phyloP scores from a whole-genome alignment of 306 rosid genomes.

The Cucurbita ficifolia region DNA sequence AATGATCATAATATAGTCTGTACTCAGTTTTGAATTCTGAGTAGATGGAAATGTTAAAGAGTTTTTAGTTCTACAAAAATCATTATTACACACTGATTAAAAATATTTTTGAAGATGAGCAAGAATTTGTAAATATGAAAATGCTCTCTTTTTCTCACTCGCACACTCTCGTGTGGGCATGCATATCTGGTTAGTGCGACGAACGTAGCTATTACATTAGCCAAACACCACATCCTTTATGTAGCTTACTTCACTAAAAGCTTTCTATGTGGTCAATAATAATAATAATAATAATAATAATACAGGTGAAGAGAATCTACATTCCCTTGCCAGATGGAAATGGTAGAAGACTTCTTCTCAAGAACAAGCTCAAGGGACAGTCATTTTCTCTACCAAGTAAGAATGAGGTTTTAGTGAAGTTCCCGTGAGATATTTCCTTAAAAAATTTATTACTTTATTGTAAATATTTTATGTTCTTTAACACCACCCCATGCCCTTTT shows the following conservation, averaged over 20 bases:
- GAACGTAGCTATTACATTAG: not conserved
- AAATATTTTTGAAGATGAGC: not conserved
- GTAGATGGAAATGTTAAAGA: not conserved
- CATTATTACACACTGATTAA: not conserved
- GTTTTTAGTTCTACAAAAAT: not conserved
- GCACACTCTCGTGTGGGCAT: not conserved
- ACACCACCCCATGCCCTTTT: too few relatives aligned
- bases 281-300: not conserved
- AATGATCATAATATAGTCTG: not conserved
- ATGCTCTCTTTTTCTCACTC: not conserved
- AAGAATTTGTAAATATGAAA: not conserved
- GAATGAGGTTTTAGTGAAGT: constrained; percentile 15
- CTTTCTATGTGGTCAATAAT: not conserved
- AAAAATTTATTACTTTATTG: not conserved
- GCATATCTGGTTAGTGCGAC: not conserved
- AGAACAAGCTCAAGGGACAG: constrained; percentile 88
- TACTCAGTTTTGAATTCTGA: not conserved
- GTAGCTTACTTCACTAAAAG: not conserved
- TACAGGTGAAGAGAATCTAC: constrained; percentile 82
- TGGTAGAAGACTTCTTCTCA: constrained; percentile 60
- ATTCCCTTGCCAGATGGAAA: constrained; percentile 74
- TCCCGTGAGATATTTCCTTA: not conserved
- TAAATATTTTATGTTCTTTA: not conserved
- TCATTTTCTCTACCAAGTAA: constrained; percentile 84
- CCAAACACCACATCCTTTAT: not conserved